Conservation (phyloP, 1,284 basidiomycete species). For the Tremellales sp. region DNA sequence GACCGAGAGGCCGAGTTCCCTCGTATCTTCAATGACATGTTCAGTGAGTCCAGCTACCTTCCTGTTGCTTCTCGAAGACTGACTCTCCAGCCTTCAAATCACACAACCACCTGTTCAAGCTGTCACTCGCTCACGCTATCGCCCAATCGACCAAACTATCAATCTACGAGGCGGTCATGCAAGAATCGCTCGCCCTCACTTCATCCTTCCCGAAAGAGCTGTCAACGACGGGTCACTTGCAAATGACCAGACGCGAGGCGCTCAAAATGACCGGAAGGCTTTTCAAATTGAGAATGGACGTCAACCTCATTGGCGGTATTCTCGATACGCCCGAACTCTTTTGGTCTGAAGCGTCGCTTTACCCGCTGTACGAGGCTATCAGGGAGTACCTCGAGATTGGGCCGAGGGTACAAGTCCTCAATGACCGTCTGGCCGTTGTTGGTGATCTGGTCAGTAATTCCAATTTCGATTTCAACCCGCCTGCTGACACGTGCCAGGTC, state of each 20-base stretch:
- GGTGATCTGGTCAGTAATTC: constrained; percentile 70
- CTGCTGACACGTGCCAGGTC: constrained; percentile 56
- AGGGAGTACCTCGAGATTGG: constrained; percentile 93
- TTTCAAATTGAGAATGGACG: constrained; percentile 84
- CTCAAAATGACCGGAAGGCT: constrained; percentile 80
- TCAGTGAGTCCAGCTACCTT: constrained; percentile 35
- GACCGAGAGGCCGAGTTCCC: constrained; percentile 79
- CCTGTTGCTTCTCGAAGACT: constrained; percentile 1
- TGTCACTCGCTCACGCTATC: constrained; percentile 90
- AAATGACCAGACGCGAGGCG: constrained; percentile 74
- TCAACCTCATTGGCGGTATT: constrained; percentile 91
- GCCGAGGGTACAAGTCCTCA: constrained; percentile 75
- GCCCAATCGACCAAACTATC: constrained; percentile 91
- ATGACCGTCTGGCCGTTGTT: constrained; percentile 81
- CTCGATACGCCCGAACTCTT: constrained; percentile 92
- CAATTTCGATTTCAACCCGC: not conserved
- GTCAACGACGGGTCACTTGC: constrained; percentile 70
- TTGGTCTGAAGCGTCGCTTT: constrained; percentile 88
- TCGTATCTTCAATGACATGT: constrained; percentile 65
- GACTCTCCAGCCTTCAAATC: constrained; percentile 70
- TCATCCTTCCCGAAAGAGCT: constrained; percentile 81
- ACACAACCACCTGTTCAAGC: constrained; percentile 63
- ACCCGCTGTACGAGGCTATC: constrained; percentile 86
- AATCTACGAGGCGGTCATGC: constrained; percentile 78
- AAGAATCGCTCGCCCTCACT: constrained; percentile 73